phyloP scores from a whole-genome alignment of 2,329 filamentous ascomycete genomes.

The Incumbomyces lentus region DNA sequence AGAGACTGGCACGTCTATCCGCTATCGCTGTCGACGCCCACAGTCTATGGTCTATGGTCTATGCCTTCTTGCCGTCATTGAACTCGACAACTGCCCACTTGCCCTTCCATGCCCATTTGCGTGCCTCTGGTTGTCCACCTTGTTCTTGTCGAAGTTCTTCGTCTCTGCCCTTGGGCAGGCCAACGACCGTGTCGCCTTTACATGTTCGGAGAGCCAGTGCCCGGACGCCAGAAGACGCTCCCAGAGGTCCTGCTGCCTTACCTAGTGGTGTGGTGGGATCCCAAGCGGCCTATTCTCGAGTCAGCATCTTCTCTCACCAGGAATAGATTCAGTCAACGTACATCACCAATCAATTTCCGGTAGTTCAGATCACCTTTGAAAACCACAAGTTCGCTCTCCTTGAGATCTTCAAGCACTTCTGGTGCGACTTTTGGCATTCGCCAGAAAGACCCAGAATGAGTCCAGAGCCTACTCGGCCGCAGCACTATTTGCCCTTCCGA shows the following conservation, averaged over 20 bases:
- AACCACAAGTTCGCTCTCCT: constrained; percentile 74
- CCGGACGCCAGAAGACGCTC: constrained; percentile 65
- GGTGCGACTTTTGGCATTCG: constrained; percentile 60
- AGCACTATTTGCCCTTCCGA: constrained; percentile 74
- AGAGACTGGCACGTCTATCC: background rate
- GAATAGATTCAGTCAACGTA: constrained; percentile 36
- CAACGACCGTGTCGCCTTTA: constrained; percentile 93
- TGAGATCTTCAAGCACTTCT: constrained; percentile 64
- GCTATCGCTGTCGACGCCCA: background rate
- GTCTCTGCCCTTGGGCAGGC: constrained; percentile 69
- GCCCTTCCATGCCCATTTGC: constrained; percentile 90
- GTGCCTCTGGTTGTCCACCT: constrained; percentile 56
- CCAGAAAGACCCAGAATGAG: constrained; percentile 78
- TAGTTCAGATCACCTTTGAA: constrained; percentile 99
- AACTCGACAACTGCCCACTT: constrained; percentile 96
- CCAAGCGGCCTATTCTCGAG: constrained; percentile 55
- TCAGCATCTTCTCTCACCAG: background rate
- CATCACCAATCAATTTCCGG: constrained; percentile 81
- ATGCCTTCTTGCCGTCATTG: constrained; percentile 50
- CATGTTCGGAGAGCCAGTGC: constrained; percentile 82
- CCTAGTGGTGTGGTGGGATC: constrained; percentile 77
- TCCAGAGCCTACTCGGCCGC: constrained; percentile 86
- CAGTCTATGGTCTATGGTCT: background rate
- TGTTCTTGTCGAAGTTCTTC: constrained; percentile 64
- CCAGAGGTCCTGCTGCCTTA: constrained; percentile 75